Conservation (phyloP, 768 basidiomycete genomes). For the Cystofilobasidium capitatum region DNA sequence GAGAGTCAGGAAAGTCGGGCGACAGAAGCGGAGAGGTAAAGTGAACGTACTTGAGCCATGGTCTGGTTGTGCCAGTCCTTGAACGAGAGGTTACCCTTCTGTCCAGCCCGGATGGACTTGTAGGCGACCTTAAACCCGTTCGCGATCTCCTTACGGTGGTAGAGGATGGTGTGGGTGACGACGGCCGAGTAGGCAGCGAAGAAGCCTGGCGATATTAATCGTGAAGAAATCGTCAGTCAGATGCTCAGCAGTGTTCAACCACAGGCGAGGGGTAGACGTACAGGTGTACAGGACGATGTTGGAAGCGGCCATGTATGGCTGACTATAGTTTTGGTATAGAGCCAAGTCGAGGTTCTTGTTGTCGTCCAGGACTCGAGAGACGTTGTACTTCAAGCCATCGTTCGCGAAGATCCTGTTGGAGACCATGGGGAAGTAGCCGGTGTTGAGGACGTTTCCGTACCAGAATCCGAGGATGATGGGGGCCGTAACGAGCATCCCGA, state of each 20-base stretch:
- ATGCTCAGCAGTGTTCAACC: too few species aligned
- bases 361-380: constrained; percentile 33
- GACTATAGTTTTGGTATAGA: constrained; percentile 46
- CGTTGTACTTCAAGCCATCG: constrained; percentile 47
- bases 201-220: too few species aligned
- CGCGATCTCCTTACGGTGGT: constrained; percentile 53
- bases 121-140: constrained; percentile 40
- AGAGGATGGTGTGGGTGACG: constrained; percentile 45
- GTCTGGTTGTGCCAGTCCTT: constrained; percentile 26
- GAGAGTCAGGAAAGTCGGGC: too few species aligned
- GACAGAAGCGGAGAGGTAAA: too few species aligned
- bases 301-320: constrained; percentile 41
- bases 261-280: constrained; percentile 43
- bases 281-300: constrained; percentile 30
- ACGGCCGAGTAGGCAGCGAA: constrained; percentile 45
- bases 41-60: too few species aligned
- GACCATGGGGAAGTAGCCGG: constrained; percentile 40
- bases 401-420: constrained; percentile 42
- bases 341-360: constrained; percentile 39
- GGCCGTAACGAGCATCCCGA: constrained; percentile 35
- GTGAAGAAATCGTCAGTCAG: too few species aligned
- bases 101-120: constrained; percentile 21
- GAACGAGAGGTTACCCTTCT: constrained; percentile 24
- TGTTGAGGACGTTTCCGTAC: constrained; percentile 32
- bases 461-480: constrained; percentile 30